Base-by-base conservation (phyloP, 306 rosid genomes). In the Vicia villosa region DNA sequence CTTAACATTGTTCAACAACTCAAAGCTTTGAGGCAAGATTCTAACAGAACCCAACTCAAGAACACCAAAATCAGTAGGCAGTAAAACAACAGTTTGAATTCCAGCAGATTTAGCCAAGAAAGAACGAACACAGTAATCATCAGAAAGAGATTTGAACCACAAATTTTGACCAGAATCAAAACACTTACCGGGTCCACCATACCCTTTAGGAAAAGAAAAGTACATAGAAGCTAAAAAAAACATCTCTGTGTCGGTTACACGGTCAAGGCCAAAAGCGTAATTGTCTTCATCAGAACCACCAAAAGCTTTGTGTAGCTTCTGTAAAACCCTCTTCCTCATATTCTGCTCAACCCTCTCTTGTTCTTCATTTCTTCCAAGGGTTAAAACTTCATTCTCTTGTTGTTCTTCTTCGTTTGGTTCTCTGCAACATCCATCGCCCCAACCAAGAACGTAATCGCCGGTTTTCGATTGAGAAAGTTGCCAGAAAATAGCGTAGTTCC, bases 401-500 rank as follows among this genome's bases (percentile, higher is more conserved):
- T 79, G 90, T 47, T 90, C 97, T 4, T 79, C 94, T 4, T 84
- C 90, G 77, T 80, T 83, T 8, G 98, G 98, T 64, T 93, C 98
- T 40, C 98, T 84, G 76, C 97, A 93, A 51, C 85, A 86, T 5
- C 98, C 98, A 66, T 93, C 98, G 1, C 96, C 98, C 98, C 98
- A 93, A 45, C 93, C 89, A 63, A 93, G 74, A 65, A 88, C 90
- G 84, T 83, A 86, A 10, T 88, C 91, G 13, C 98, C 98, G 0
- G 89, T 79, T 77, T 86, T 93, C 3, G 97, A 84, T 77, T 79
- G 87, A 0, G 96, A 90, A 22, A 90, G 83, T 46, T 90, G 96
- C 98, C 98, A 93, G 83, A 90, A 93, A 80, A 93, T 88, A 14
- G 96, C 94, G 14, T 90, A 93, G 74, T 93, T 93, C 98, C 98